Evolutionary conservation across 202 grass and related monocot species (phyloP), one percentile per base, ranked within the genome.

Genomic region (Musa balbisiana): DNA sequence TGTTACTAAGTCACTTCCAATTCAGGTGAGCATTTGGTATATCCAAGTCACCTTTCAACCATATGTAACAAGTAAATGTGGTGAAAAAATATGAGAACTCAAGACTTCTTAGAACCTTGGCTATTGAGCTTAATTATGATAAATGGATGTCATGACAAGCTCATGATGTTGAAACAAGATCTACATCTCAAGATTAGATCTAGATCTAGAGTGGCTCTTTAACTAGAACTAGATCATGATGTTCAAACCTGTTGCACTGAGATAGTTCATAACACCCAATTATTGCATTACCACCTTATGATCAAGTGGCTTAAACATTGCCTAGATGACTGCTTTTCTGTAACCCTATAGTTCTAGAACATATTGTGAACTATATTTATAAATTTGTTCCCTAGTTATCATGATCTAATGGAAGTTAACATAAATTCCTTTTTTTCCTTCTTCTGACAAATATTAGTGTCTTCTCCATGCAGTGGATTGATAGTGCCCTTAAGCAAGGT

Each of bases 391-490:
- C 10, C 19, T 12, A 27, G 63, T 65, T 65, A 13, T 65, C 23
- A 65, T 65, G 22, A 65, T 26, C 15, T 49, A 51, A 50, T 70
- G 14, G 14, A 11, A 11, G 14, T 19, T 17, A 43, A 43, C 33
- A 43, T 43, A 20, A 14, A 24, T 52, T 26, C 25, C 1, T 22
- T 26, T 23, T 9, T 25, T 51, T 70, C 8, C n/a, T 52, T 13
- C 49, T 24, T 24, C 16, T 64, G 53, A 68, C 51, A 20, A 49
- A 23, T 66, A 67, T 20, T 62, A 67, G 51, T 88, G 49, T 9
- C 76, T 60, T 87, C 80, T 80, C 66, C 72, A 73, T 89, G 88
- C 85, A 93, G 91, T 98, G 94, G 94, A 98, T 98, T 87, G 83
- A 98, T 69, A 16, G 24, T 76, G 90, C 92, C 73, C 94, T 98